Evolutionary conservation across 495 filamentous ascomycete species (phyloP).

Genomic region (Penicillium flavigenum): DNA sequence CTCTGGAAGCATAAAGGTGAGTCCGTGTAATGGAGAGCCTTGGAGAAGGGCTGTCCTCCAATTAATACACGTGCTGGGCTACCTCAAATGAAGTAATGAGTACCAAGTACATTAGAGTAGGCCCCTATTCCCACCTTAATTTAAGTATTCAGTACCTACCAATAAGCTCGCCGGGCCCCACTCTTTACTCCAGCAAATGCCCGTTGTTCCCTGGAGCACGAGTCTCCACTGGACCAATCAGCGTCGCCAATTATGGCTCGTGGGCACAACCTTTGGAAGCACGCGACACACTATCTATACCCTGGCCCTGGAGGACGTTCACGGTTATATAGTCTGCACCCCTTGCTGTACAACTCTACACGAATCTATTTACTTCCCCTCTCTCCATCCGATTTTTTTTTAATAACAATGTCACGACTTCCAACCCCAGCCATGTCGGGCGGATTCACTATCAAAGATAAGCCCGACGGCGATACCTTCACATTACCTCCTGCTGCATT

Average conservation of each 20-base stretch:
- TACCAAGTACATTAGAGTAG: conserved; percentile 10
- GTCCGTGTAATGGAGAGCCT: neutral
- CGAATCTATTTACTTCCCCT: neutral
- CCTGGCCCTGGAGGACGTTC: neutral
- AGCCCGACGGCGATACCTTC: conserved; percentile 64
- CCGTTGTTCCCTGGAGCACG: conserved; percentile 26
- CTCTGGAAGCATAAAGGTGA: neutral
- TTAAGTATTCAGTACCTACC: conserved; percentile 9
- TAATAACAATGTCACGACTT: conserved; percentile 68
- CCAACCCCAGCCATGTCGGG: conserved; percentile 84
- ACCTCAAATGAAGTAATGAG: conserved; percentile 6
- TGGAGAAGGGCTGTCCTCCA: neutral
- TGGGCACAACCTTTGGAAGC: conserved; percentile 36
- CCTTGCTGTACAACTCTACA: conserved; percentile 12
- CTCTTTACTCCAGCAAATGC: conserved; percentile 23
- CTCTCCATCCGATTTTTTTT: neutral
- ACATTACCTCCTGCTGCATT: conserved; percentile 83
- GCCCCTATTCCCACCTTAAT: neutral
- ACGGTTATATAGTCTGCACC: conserved; percentile 13
- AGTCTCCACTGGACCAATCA: conserved; percentile 35
- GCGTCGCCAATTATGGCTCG: conserved; percentile 25
- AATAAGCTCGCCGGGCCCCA: conserved; percentile 28
- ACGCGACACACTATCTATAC: conserved; percentile 47
- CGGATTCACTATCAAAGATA: conserved; percentile 77
- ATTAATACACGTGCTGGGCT: conserved; percentile 37